Conservation (phyloP, 2,329 filamentous ascomycete genomes). For the Hypoxylon sp. region DNA sequence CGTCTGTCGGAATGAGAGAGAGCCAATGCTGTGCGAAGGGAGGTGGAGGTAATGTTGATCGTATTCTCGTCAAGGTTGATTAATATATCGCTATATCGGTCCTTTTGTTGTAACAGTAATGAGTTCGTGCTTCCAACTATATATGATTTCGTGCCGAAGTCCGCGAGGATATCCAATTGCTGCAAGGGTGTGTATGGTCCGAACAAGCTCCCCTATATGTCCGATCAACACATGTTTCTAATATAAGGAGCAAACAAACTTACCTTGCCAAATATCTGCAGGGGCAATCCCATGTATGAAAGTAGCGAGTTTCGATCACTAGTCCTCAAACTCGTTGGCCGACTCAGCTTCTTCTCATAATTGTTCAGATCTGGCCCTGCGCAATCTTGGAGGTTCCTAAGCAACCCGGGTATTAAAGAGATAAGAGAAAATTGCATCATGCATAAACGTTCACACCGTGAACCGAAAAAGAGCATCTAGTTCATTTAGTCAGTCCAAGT, state of each 20-base stretch:
- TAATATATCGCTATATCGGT: conserved; percentile 95
- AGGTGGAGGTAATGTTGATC: conserved; percentile 85
- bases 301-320: conserved; percentile 93
- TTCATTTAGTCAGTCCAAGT: conserved; percentile 30
- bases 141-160: conserved; percentile 95
- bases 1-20: conserved; percentile 90
- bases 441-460: conserved; percentile 94
- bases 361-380: conserved; percentile 92
- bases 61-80: conserved; percentile 94
- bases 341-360: conserved; percentile 81
- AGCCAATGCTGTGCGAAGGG: conserved; percentile 79
- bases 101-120: conserved; percentile 90
- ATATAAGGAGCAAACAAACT: conserved; percentile 20
- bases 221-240: conserved; percentile 19
- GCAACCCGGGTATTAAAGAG: conserved; percentile 92
- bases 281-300: conserved; percentile 92
- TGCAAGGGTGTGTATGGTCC: conserved; percentile 97
- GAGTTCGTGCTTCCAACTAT: conserved; percentile 98
- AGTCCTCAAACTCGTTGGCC: conserved; percentile 87
- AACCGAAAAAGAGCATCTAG: conserved; percentile 98
- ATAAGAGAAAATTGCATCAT: conserved; percentile 99
- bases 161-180: conserved; percentile 92
- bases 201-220: conserved; percentile 86
- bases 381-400: conserved; percentile 93
- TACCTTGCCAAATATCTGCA: conserved; percentile 95